Base-by-base conservation (phyloP, 1,284 basidiomycete genomes). In the Quambalaria eucalypti region DNA sequence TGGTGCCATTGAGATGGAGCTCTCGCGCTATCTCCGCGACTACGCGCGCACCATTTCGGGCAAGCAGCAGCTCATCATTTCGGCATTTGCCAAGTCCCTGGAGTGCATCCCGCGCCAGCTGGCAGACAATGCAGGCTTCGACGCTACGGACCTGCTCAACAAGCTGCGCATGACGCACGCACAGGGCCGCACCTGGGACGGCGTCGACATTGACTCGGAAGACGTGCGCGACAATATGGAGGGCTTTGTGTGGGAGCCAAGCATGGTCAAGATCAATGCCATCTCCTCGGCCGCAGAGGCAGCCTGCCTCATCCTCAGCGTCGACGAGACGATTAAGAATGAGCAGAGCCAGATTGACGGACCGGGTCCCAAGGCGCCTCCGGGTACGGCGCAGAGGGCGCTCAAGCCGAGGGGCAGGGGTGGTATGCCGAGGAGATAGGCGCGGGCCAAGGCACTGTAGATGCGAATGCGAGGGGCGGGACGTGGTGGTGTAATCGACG, bases 21-120 rank as follows among this genome's bases (percentile, higher is more conserved):
- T 98, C 29, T 96, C 91, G 44, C 88, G 90, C 50, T 84, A 87
- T 77, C 86, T 98, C 56, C 86, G 95, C 63, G 87, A 88, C 66
- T 81, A 93, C 73, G 89, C 91, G 4, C 81, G 93, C 28, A 86
- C 88, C 2, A 95, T 99, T 71, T 87, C 93, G 48, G 95, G 93
- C 56, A 98, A 98, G 79, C 85, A 88, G 66, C 95, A 99, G 76
- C 81, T 97, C 48, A 87, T 99, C 72, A 85, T 97, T 76, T 83
- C 84, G n/a, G 87, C 93, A 0, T 96, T 96, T 71, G 95, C 95
- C 59, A 96, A 95, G 77, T 87, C 93, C 0, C 83, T 99, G 51
- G 95, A 99, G 77, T 85, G 93, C 67, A 97, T 99, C 71, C 95
- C 95, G 26, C 86, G 95, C 39, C 93, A 98, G 77, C 91, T 99